A percentile compares a stretch with the other conserved stretches of the same genome.
Conservation (phyloP, 805 yeast species). For the Candida quercuum region DNA sequence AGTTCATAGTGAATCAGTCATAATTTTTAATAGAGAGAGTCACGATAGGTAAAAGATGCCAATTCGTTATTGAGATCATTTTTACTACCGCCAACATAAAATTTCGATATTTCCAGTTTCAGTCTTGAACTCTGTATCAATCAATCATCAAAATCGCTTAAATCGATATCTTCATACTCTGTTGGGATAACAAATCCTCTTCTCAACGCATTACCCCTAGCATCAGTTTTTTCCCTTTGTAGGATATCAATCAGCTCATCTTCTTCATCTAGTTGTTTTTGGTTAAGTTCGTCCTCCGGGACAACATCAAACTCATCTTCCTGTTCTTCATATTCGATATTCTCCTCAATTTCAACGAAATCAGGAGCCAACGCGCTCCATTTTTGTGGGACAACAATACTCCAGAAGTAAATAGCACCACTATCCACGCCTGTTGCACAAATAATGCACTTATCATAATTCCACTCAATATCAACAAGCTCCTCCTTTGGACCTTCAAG, state of each 20-base stretch:
- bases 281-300: constrained; percentile 59
- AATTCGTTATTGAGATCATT: no score
- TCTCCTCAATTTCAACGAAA: constrained; percentile 90
- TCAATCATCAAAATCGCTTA: background rate
- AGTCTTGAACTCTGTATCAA: no score
- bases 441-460: constrained; percentile 63
- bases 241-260: constrained; percentile 65
- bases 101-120: no score
- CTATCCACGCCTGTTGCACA: constrained; percentile 83
- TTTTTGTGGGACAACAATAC: constrained; percentile 75
- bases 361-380: constrained; percentile 98
- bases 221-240: constrained; percentile 60
- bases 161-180: constrained; percentile 27
- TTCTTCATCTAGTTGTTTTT: constrained; percentile 56
- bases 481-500: constrained; percentile 90
- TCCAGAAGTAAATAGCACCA: constrained; percentile 81
- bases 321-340: constrained; percentile 77
- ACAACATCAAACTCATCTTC: constrained; percentile 90
- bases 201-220: constrained; percentile 58
- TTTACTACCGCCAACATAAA: background rate
- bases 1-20: no score
- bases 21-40: no score
- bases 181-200: constrained; percentile 60
- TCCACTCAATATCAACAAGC: constrained; percentile 83
- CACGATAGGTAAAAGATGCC: no score